Percentiles rank a stretch among this genome's conserved stretches.
Evolutionary conservation across 179 eudicot species (phyloP).

Genomic region (Spinacia oleracea): DNA sequence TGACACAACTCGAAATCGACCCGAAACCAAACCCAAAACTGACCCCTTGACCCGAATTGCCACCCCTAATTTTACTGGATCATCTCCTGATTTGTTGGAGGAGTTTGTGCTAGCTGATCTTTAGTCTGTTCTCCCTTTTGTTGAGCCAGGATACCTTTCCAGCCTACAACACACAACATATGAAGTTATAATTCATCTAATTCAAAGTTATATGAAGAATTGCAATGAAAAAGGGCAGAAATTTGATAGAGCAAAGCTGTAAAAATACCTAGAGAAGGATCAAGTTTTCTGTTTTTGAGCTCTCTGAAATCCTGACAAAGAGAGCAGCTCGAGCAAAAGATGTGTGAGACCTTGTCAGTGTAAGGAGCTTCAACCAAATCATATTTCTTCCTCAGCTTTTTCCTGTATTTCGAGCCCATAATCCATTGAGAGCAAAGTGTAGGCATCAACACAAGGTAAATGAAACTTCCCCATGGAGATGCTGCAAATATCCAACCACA

Average conservation of each 20-base stretch:
- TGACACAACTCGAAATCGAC: no score
- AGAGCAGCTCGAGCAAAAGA: slow-evolving; percentile 48
- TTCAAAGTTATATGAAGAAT: not conserved
- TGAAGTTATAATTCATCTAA: not conserved
- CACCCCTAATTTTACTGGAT: slow-evolving; percentile 20
- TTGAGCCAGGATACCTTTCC: slow-evolving; percentile 35
- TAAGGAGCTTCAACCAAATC: slow-evolving; percentile 50
- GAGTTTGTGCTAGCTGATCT: slow-evolving; percentile 25
- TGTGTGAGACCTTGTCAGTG: slow-evolving; percentile 36
- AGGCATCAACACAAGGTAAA: slow-evolving; percentile 41
- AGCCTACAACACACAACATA: slow-evolving; percentile 21
- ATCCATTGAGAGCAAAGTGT: slow-evolving; percentile 34
- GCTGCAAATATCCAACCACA: slow-evolving; percentile 25
- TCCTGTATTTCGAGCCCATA: slow-evolving; percentile 43
- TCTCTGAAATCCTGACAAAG: slow-evolving; percentile 47
- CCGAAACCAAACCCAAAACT: no score
- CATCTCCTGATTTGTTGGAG: slow-evolving; percentile 38
- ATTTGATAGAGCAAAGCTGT: not conserved
- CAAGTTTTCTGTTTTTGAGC: slow-evolving; percentile 37
- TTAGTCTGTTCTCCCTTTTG: slow-evolving; percentile 22
- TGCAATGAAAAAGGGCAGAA: not conserved
- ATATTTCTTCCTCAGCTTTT: slow-evolving; percentile 41
- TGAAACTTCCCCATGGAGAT: slow-evolving; percentile 36
- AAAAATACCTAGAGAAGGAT: slow-evolving; percentile 44
- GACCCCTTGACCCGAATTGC: no score